Evolutionary conservation across 768 basidiomycete genomes (phyloP).

Genomic region (Macrolepiota dolichaula): DNA sequence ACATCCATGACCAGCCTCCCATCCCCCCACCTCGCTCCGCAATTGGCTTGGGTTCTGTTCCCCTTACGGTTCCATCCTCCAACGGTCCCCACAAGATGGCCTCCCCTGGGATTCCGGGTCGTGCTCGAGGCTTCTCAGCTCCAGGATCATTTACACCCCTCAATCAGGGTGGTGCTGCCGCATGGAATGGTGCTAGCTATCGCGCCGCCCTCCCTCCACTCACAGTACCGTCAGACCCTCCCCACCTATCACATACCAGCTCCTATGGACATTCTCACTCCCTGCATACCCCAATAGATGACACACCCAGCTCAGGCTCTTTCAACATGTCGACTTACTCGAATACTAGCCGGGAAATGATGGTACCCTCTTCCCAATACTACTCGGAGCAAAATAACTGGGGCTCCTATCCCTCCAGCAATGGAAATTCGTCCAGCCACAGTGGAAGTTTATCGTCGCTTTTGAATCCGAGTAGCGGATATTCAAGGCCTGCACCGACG

Average conservation of each 20-base stretch:
- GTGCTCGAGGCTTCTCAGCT: constrained; percentile 78
- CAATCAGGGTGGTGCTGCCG: constrained; percentile 49
- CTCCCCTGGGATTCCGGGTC: constrained; percentile 40
- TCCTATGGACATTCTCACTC: constrained; percentile 61
- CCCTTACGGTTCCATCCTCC: constrained; percentile 60
- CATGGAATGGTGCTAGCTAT: constrained; percentile 60
- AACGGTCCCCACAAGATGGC: constrained; percentile 38
- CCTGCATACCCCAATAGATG: constrained; percentile 64
- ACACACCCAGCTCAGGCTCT: constrained; percentile 50
- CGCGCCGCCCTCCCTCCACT: constrained; percentile 74
- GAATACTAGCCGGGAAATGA: constrained; percentile 37
- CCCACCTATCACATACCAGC: constrained; percentile 51
- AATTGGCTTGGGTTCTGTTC: constrained; percentile 64
- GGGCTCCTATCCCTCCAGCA: constrained; percentile 43
- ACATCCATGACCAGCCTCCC: constrained; percentile 62
- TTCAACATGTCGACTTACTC: constrained; percentile 45
- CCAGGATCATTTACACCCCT: constrained; percentile 79
- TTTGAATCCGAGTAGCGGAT: constrained; percentile 65
- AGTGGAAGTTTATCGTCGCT: constrained; percentile 76
- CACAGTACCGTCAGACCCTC: constrained; percentile 76
- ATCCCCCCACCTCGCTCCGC: constrained; percentile 79
- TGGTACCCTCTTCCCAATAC: constrained; percentile 60
- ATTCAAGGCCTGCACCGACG: constrained; percentile 60
- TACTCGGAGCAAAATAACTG: constrained; percentile 47
- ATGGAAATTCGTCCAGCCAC: constrained; percentile 55